Evolutionary conservation across 768 basidiomycete genomes (phyloP).

Genomic region (Suillus paluster): DNA sequence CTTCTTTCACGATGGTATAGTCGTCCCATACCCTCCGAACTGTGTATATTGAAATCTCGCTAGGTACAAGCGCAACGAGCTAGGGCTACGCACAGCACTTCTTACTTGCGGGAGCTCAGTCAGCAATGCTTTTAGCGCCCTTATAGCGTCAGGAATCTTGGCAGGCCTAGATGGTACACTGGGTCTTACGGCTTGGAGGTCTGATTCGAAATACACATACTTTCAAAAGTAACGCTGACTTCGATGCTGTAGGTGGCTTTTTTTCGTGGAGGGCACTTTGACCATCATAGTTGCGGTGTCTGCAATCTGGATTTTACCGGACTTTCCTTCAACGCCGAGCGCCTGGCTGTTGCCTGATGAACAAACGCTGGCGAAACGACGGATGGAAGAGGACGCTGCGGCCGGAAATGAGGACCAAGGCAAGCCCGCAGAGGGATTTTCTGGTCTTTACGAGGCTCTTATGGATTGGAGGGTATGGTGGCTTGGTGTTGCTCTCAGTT

Average conservation of each 20-base stretch:
- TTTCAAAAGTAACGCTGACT: slow-evolving; percentile 4
- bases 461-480: slow-evolving; percentile 85
- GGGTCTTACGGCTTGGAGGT: slow-evolving; percentile 76
- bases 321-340: slow-evolving; percentile 65
- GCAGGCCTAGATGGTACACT: slow-evolving; percentile 66
- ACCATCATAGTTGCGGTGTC: slow-evolving; percentile 54
- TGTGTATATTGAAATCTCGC: background rate
- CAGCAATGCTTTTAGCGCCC: slow-evolving; percentile 79
- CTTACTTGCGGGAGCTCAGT: slow-evolving; percentile 74
- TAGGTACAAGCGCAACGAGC: slow-evolving; percentile 64
- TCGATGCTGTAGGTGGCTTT: slow-evolving; percentile 58
- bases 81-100: slow-evolving; percentile 68
- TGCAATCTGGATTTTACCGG: slow-evolving; percentile 69
- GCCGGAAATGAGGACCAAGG: slow-evolving; percentile 52
- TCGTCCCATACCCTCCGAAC: background rate
- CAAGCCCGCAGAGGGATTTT: slow-evolving; percentile 37
- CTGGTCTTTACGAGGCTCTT: slow-evolving; percentile 59
- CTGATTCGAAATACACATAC: slow-evolving; percentile 20
- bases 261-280: slow-evolving; percentile 65
- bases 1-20: slow-evolving; percentile 64
- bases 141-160: slow-evolving; percentile 80
- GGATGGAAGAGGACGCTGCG: slow-evolving; percentile 66
- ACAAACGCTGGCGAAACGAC: slow-evolving; percentile 53
- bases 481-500: slow-evolving; percentile 65
- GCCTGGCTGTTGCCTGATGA: slow-evolving; percentile 65